These are phyloP conservation scores for Kwoniella shivajii DNA, from an alignment of 1,284 basidiomycete species.

Conservation along the genomic window DNA sequence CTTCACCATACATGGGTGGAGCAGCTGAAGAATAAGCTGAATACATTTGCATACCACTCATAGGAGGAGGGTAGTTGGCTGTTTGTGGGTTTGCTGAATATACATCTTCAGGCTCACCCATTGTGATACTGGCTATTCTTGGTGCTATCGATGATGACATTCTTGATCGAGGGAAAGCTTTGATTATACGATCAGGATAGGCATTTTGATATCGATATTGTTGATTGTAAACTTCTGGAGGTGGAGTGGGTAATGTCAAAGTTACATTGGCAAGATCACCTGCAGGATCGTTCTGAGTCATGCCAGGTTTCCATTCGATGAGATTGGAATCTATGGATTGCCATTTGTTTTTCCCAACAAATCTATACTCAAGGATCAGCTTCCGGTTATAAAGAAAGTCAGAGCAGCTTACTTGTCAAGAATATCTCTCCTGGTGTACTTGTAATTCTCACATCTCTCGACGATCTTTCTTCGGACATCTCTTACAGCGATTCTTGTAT, in stretches of 20 bases:
- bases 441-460: slow-evolving; percentile 55
- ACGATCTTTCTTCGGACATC: slow-evolving; percentile 53
- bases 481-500: slow-evolving; percentile 44
- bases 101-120: slow-evolving; percentile 26
- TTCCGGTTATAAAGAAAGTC: background rate
- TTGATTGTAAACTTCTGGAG: slow-evolving; percentile 21
- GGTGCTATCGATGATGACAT: slow-evolving; percentile 21
- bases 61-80: slow-evolving; percentile 4
- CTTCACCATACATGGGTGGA: slow-evolving; percentile 43
- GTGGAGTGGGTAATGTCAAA: slow-evolving; percentile 40
- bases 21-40: slow-evolving; percentile 5
- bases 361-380: slow-evolving; percentile 15
- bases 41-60: background rate
- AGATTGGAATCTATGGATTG: slow-evolving; percentile 46
- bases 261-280: slow-evolving; percentile 44
- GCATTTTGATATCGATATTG: slow-evolving; percentile 18
- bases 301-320: slow-evolving; percentile 42
- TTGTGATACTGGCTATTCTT: slow-evolving; percentile 24
- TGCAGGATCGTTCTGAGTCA: slow-evolving; percentile 43
- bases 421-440: slow-evolving; percentile 53
- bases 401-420: slow-evolving; percentile 51
- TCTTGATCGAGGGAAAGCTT: slow-evolving; percentile 28
- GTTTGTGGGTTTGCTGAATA: slow-evolving; percentile 5
- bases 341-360: slow-evolving; percentile 49
- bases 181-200: slow-evolving; percentile 23